Percentiles rank a stretch among this genome's conserved stretches.
phyloP scores from a whole-genome alignment of 169 alveolate genomes.

The Plasmodium gonderi region DNA sequence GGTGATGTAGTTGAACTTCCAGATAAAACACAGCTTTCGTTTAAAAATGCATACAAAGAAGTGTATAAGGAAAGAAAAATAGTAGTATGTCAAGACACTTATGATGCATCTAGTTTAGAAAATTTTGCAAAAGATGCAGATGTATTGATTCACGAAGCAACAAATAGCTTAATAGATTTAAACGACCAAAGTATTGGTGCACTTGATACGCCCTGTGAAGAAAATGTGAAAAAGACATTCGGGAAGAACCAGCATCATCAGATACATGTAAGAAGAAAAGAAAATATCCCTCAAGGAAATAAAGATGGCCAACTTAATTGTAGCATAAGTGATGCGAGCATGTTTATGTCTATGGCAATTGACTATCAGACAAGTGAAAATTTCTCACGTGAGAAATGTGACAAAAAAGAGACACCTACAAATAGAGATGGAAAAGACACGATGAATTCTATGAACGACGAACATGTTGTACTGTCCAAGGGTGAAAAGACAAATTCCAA shows the following conservation, averaged over 20 bases:
- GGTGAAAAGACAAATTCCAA: too few relatives aligned
- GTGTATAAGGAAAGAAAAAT: slow-evolving; percentile 73
- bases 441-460: too few relatives aligned
- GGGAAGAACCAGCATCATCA: background rate
- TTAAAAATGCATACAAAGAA: slow-evolving; percentile 22
- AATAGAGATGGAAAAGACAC: too few relatives aligned
- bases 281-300: too few relatives aligned
- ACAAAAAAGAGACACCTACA: too few relatives aligned
- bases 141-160: slow-evolving; percentile 82
- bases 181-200: background rate
- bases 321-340: too few relatives aligned
- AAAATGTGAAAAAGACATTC: background rate
- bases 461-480: too few relatives aligned
- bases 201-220: background rate
- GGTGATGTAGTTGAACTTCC: slow-evolving; percentile 10
- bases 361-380: too few relatives aligned
- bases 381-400: too few relatives aligned
- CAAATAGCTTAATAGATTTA: slow-evolving; percentile 73
- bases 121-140: slow-evolving; percentile 81
- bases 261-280: too few relatives aligned
- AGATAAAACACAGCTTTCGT: slow-evolving; percentile 13
- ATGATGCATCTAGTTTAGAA: slow-evolving; percentile 78
- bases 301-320: too few relatives aligned
- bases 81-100: slow-evolving; percentile 83
- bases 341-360: too few relatives aligned